A percentile compares a stretch with the other conserved stretches of the same genome.
Evolutionary conservation across 2,329 filamentous ascomycete genomes (phyloP).

Genomic region (Aspergillus tubingensis): DNA sequence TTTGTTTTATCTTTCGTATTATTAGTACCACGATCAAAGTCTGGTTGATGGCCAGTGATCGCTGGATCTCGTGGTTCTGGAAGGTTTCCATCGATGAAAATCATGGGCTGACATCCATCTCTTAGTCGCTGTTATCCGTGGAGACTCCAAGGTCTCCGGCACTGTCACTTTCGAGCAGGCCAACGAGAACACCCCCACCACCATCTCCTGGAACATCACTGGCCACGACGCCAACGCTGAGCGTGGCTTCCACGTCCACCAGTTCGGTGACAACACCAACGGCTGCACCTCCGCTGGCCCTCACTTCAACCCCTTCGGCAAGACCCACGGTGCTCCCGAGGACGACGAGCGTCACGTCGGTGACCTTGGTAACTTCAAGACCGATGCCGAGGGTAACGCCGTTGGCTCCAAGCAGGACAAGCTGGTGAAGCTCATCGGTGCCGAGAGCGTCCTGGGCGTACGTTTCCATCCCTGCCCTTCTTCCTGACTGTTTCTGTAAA

Average conservation of each 20-base stretch:
- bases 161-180: conserved; percentile 95
- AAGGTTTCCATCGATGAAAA: conserved; percentile 9
- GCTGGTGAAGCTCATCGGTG: conserved; percentile 91
- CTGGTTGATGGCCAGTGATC: background rate
- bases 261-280: conserved; percentile 99
- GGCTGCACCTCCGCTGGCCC: conserved; percentile 97
- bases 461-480: conserved; percentile 27
- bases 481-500: background rate
- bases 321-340: conserved; percentile 83
- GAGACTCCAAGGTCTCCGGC: conserved; percentile 93
- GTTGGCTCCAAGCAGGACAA: conserved; percentile 78
- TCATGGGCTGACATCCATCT: conserved; percentile 12
- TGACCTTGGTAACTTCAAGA: conserved; percentile 96
- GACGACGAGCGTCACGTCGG: conserved; percentile 91
- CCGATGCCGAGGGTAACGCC: conserved; percentile 87
- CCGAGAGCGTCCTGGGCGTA: conserved; percentile 92
- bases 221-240: conserved; percentile 93
- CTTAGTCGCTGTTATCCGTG: conserved; percentile 91
- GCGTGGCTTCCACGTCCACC: conserved; percentile 98
- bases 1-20: background rate
- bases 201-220: conserved; percentile 85
- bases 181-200: conserved; percentile 78
- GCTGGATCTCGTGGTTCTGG: conserved; percentile 7
- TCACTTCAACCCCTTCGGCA: conserved; percentile 97
- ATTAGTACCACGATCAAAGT: background rate